Base-by-base conservation (phyloP, 1,284 basidiomycete species). In the Marasmius sp. region DNA sequence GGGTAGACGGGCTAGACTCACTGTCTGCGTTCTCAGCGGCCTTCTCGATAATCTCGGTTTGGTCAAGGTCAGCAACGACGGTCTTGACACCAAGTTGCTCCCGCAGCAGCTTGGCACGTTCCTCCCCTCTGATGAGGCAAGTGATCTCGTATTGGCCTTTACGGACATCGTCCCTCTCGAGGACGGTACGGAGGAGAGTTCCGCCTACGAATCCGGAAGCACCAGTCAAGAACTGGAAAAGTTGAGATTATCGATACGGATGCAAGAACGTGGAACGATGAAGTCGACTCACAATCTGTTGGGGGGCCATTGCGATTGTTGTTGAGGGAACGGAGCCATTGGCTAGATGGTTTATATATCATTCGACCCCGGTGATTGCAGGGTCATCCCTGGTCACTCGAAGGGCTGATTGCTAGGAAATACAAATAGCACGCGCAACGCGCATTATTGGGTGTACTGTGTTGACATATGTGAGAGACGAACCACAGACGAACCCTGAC, bases 201-300 rank as follows among this genome's bases (percentile, higher is more conserved):
- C 66, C 66, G 37, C 66, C 66, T 16, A 67, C 53, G 43, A 62
- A 67, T 6, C 64, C 66, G 5, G 66, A 64, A 10, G 61, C 64
- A 1, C 64, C 66, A n/a, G 64, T 67, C 8, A 67, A 22, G 12
- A 67, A 59, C 66, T 67, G 18, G 3, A 16, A 14, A 14, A 27
- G 27, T 27, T 27, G 12, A 38, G 9, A 9, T 34, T 12, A 34
- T 11, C 9, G 37, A 20, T n/a, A 36, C 34, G 9, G 12, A 3
- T 16, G 14, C 11, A 16, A 16, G 37, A 3, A 3, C 11, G 18
- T 10, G 37, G 37, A 14, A 33, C 18, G 27, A 33, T 33, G 8
- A 7, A 38, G 18, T 27, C 18, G 27, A 33, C 52, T 12, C 12
- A 54, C 52, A 12, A 54, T 20, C 37, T 54, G 52, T 11, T 33